Evolutionary conservation across 257 asterid species (phyloP), one percentile per base, ranked within the genome.

Genomic region (Avicennia marina): DNA sequence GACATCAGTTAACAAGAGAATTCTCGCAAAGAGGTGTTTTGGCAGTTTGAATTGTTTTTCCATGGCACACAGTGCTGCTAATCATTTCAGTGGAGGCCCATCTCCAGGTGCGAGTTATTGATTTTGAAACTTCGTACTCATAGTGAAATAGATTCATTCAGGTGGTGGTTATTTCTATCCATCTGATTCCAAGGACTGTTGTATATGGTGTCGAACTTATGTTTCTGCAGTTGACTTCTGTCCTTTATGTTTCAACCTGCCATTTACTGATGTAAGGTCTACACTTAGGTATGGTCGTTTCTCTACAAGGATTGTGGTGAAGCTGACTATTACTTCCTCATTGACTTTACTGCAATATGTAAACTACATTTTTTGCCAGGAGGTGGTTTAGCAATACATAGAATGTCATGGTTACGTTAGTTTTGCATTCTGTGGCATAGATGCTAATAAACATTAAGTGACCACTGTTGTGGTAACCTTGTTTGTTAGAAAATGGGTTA

Each of bases 41-140:
- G 20, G 20, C 0, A 12, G 17, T 44, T 68, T 59, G 29, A 70
- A 64, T 76, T 39, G 76, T 60, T 61, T 70, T 46, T 73, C 63
- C 61, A 90, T 90, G 96, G 84, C 94, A 44, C 77, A 82, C 50
- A 56, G 75, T 55, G 74, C 77, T 29, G 58, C 70, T 29, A 80
- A 66, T 72, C 83, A 82, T 65, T 66, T 82, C 54, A 36, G 70
- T 55, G 88, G 82, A 56, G 89, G 81, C 40, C 71, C 72, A 49
- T 74, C 68, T 48, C 71, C 78, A 80, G 98, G 98, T 86, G 52
- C 58, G 72, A 55, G 48, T 51, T 31, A 56, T 64, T 69, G 7
- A 22, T 61, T 65, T 56, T 53, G 11, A 52, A 27, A 20, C 29
- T 38, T 31, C 49, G 15, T 58, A 29, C 17, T 74, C 45, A 15